A percentile compares a stretch with the other conserved stretches of the same genome.
These are phyloP conservation scores for Alectoria sarmentosa DNA, from an alignment of 495 filamentous ascomycete genomes.

Conservation along the genomic window DNA sequence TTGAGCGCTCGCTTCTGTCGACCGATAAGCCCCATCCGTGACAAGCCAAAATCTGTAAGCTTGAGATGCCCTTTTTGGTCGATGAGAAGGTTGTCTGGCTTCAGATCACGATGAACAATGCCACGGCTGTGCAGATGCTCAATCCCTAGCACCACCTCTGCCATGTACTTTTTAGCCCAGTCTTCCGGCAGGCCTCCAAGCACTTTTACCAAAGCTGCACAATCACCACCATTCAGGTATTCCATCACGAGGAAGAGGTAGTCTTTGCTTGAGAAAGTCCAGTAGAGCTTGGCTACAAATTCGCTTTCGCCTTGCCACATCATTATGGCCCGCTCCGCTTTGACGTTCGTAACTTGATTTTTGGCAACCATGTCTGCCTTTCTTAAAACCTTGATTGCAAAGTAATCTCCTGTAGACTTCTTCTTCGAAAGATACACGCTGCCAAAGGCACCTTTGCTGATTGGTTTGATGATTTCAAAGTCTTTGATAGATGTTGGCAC, in stretches of 20 bases:
- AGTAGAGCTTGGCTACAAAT: constrained; percentile 97
- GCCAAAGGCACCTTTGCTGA: constrained; percentile 97
- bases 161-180: constrained; percentile 95
- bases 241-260: constrained; percentile 99
- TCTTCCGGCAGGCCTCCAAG: constrained; percentile 88
- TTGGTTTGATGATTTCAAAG: constrained; percentile 98
- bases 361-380: constrained; percentile 99
- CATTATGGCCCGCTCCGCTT: constrained; percentile 99
- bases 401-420: constrained; percentile 96
- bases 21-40: constrained; percentile 93
- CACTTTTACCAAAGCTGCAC: constrained; percentile 91
- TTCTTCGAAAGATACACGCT: constrained; percentile 98
- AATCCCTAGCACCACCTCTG: constrained; percentile 89
- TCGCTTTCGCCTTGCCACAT: constrained; percentile 99
- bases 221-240: constrained; percentile 96
- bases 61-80: constrained; percentile 96
- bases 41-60: constrained; percentile 94
- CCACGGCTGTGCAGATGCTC: constrained; percentile 91
- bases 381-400: constrained; percentile 95
- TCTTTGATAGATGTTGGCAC: constrained; percentile 95
- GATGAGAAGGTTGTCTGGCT: constrained; percentile 95
- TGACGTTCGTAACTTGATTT: constrained; percentile 98
- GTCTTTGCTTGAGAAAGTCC: constrained; percentile 99
- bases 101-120: constrained; percentile 94
- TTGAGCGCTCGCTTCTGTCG: constrained; percentile 90